Conservation (phyloP, 2,329 filamentous ascomycete species). For the Scedosporium apiospermum region DNA sequence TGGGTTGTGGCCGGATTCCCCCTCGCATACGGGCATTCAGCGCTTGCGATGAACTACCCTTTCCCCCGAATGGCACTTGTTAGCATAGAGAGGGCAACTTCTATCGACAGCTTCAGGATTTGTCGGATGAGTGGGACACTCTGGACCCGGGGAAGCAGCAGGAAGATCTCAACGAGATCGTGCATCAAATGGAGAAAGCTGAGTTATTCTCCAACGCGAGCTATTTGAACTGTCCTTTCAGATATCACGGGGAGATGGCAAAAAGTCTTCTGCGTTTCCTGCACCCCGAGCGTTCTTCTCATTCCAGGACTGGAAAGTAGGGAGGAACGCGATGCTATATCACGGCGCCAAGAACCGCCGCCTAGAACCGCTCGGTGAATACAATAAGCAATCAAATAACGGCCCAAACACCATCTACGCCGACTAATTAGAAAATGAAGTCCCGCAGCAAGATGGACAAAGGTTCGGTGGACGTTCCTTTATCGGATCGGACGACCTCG, state of each 20-base stretch:
- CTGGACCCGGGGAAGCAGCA: not conserved
- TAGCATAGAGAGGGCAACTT: constrained; percentile 3
- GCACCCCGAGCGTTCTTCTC: constrained; percentile 2
- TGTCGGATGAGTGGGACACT: constrained; percentile 1
- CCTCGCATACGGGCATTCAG: not conserved
- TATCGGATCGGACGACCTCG: no score
- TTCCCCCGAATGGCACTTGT: not conserved
- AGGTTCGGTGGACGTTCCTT: no score
- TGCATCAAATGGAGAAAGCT: not conserved
- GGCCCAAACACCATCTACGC: no score
- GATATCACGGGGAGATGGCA: constrained; percentile 4
- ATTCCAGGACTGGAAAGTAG: constrained; percentile 6
- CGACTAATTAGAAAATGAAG: not conserved
- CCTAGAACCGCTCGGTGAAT: not conserved
- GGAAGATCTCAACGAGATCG: not conserved
- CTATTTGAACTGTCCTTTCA: not conserved
- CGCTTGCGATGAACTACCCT: not conserved
- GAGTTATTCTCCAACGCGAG: not conserved
- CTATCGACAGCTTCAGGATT: not conserved
- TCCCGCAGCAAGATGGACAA: no score
- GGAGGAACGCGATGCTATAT: not conserved
- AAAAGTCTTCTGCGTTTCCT: not conserved
- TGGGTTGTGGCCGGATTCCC: not conserved
- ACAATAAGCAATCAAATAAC: no score
- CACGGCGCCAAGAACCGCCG: not conserved